Evolutionary conservation across 1,284 basidiomycete genomes (phyloP).

Genomic region (Sanguinoderma infundibulare): DNA sequence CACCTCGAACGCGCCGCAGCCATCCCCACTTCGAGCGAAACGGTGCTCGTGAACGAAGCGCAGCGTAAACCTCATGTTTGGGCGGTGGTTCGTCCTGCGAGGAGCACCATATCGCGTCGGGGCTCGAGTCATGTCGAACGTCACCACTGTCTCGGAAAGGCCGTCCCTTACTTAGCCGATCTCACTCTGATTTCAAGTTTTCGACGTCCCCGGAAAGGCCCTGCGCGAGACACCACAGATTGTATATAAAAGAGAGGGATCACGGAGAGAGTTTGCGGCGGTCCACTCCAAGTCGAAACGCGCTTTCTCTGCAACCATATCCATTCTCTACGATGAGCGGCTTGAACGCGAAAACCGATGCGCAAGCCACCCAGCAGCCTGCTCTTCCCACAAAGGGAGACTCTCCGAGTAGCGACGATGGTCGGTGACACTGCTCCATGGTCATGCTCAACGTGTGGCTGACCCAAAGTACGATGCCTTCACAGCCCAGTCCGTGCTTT

Average conservation of each 20-base stretch:
- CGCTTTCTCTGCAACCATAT: too few relatives aligned
- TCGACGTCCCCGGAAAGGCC: not conserved
- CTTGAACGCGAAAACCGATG: not conserved
- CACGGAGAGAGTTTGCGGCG: not conserved
- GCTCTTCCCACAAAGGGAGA: not conserved
- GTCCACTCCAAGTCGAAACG: not conserved
- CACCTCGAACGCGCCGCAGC: not conserved
- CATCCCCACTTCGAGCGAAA: not conserved
- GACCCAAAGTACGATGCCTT: not conserved
- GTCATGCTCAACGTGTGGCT: not conserved
- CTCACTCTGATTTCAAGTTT: too few relatives aligned
- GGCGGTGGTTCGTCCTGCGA: too few relatives aligned
- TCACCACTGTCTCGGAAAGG: too few relatives aligned
- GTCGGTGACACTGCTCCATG: too few relatives aligned
- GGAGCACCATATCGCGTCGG: too few relatives aligned
- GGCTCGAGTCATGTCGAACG: too few relatives aligned
- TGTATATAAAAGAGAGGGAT: not conserved
- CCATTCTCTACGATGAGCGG: not conserved
- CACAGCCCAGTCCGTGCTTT: slow-evolving; percentile 9
- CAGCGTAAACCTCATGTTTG: too few relatives aligned
- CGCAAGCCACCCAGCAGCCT: not conserved
- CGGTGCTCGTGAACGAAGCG: not conserved
- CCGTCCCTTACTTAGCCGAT: too few relatives aligned
- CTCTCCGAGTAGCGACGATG: not conserved
- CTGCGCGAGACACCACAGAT: not conserved